Evolutionary conservation across 495 filamentous ascomycete genomes (phyloP).

Genomic region (Trichodelitschia bisporula): DNA sequence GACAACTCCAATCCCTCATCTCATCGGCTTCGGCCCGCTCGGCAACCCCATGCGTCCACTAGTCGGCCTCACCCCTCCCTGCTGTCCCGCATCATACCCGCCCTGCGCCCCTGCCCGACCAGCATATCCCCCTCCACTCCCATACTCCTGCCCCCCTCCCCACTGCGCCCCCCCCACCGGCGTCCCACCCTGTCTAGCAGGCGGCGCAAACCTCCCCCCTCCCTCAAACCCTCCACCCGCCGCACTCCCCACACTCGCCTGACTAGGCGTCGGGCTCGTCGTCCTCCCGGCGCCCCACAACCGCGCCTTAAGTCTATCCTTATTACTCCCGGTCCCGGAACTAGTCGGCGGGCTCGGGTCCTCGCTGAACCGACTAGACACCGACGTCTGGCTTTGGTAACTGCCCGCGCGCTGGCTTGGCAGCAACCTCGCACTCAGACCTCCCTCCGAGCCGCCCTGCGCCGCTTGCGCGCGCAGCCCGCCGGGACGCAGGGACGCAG

Average conservation of each 20-base stretch:
- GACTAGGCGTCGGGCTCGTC: background rate
- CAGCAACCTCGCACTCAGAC: too few species aligned
- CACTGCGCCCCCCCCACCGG: background rate
- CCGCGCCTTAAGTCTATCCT: conserved; percentile 42
- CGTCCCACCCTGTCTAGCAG: background rate
- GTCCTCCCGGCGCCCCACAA: conserved; percentile 22
- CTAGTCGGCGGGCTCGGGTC: too few species aligned
- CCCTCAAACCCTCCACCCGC: background rate
- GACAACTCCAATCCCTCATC: background rate
- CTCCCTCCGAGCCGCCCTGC: conserved; percentile 31
- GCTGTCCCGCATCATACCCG: conserved; percentile 1
- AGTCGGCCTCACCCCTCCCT: conserved; percentile 5
- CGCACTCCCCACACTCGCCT: background rate
- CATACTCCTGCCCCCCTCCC: background rate
- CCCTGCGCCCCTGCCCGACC: background rate
- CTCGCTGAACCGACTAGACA: conserved; percentile 11
- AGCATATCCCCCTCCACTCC: background rate
- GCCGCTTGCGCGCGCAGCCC: conserved; percentile 18
- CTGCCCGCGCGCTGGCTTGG: conserved; percentile 50
- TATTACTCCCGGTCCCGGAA: too few species aligned
- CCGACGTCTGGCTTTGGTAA: conserved; percentile 29
- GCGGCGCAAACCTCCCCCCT: background rate
- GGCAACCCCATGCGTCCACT: conserved; percentile 21
- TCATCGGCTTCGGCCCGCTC: conserved; percentile 16
- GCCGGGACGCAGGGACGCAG: background rate